Evolutionary conservation across 169 alveolate genomes (phyloP), one percentile per base, ranked within the genome.

Genomic region (Cryptosporidium meleagridis): DNA sequence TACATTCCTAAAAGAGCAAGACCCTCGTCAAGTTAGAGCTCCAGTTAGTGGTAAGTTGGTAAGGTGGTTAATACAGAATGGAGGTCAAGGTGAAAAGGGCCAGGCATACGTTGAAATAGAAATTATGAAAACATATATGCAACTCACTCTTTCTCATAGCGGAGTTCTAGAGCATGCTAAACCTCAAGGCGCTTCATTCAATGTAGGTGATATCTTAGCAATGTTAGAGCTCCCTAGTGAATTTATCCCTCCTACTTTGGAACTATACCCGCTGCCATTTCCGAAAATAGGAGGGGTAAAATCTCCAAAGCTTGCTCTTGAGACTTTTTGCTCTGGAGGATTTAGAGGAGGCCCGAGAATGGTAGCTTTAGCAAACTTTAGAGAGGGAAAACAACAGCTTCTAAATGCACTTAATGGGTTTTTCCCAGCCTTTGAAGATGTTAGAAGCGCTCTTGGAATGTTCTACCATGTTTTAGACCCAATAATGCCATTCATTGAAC

Each of bases 51-150:
- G 94, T 8, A 92, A 92, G 75, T 89, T 92, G n/a, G 93, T 92
- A 2, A 87, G 89, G 35, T 91, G 91, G 92, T 73, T 93, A 73
- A 92, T 86, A 37, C 92, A 85, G n/a, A 94, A 93, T 75, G 95
- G 94, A 41, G 92, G 85, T 21, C 67, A 67, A 35, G 94, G 92
- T 16, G 87, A 84, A 58, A 93, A 89, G 89, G 94, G 94, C 44
- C 94, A 92, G 44, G 94, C 95, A 48, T 94, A 86, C 58, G 94
- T 91, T 18, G 96, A 94, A 84, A 94, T 94, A 6, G 97, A 94
- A 80, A 95, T 95, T 23, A 94, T 94, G 97, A 94, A 94, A 91
- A 94, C 94, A 94, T 86, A 93, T 75, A 92, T 94, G 94, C 92
- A 94, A 5, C 91, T 94, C 65, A 89, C 92, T 23, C 89, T 94